Evolutionary conservation across 148 eudicot species (phyloP).

Genomic region (Nepenthes gracilis): DNA sequence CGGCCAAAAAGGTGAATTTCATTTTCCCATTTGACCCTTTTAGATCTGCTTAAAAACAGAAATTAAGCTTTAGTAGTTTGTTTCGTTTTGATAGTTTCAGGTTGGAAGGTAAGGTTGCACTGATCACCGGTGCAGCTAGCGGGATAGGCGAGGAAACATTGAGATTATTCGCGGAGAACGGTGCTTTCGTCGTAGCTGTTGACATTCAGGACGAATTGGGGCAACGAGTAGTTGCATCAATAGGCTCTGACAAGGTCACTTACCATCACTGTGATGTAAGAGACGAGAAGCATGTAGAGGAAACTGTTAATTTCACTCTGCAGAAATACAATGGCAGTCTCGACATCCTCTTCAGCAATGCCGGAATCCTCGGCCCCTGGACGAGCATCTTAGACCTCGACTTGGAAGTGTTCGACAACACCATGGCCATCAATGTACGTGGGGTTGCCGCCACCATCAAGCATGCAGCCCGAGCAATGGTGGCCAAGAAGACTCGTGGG

Average conservation of each 20-base stretch:
- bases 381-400: slow-evolving; percentile 39
- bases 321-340: slow-evolving; percentile 25
- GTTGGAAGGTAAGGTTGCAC: slow-evolving; percentile 48
- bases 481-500: slow-evolving; percentile 29
- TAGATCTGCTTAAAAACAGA: too few relatives aligned
- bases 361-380: slow-evolving; percentile 43
- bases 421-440: slow-evolving; percentile 46
- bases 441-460: slow-evolving; percentile 52
- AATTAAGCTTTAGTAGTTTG: too few relatives aligned
- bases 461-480: slow-evolving; percentile 58
- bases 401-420: slow-evolving; percentile 26
- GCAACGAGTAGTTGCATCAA: slow-evolving; percentile 16
- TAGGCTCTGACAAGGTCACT: slow-evolving; percentile 16
- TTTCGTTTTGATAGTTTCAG: slow-evolving; percentile 8
- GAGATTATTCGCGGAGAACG: slow-evolving; percentile 26
- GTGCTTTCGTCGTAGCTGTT: slow-evolving; percentile 33
- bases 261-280: slow-evolving; percentile 52
- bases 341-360: slow-evolving; percentile 52
- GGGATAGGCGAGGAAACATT: slow-evolving; percentile 50
- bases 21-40: too few relatives aligned
- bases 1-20: neutral
- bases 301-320: slow-evolving; percentile 21
- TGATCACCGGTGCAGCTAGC: slow-evolving; percentile 56
- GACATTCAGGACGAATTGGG: slow-evolving; percentile 54
- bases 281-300: slow-evolving; percentile 41